Evolutionary conservation across 2,329 filamentous ascomycete genomes (phyloP), one percentile per base, ranked within the genome.

Genomic region (Furcasterigmium sp.): DNA sequence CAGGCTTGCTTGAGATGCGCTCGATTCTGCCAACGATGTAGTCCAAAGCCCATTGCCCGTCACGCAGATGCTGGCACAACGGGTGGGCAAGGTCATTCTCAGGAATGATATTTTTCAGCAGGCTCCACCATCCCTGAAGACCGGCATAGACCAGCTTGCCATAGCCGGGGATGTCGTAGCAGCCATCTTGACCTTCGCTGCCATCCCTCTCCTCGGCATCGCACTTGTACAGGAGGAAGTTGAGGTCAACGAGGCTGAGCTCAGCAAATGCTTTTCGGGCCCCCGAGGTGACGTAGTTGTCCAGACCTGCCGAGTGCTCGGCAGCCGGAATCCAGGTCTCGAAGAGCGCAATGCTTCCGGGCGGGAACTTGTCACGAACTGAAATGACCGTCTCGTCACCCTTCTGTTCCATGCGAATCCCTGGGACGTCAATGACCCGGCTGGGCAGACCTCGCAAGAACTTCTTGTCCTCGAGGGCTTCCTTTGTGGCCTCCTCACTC

Each of bases 61-160:
- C 80, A 40, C 93, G 84, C 5, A 98, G 77, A 57, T 98, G 91
- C 56, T 96, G 85, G 63, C 91, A 97, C 10, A 98, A 75, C 0
- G 93, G 87, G 59, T 98, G 93, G 1, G 87, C 93, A 8, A 98
- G 78, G 58, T 97, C 82, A 61, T 98, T 98, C 50, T 93, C 82
- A 40, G 76, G 78, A 53, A 97, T 87, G 48, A 98, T 85, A 45
- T 86, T 75, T 54, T 89, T 84, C 34, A 98, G 69, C 1, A 95
- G 72, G 60, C 90, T 96, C 90, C 91, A 95, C 91, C 93, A 98
- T 29, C 94, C 94, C 62, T 98, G 93, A n/a, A 98, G 75, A 47
- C 93, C 93, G 47, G 91, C 91, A 62, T 97, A 98, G 3, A 96
- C 87, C 34, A 96, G 76, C 46, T 85, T 82, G 3, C 91, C 91